Evolutionary conservation across 441 rosid species (phyloP).

Genomic region (Cnidoscolus chayamansa): DNA sequence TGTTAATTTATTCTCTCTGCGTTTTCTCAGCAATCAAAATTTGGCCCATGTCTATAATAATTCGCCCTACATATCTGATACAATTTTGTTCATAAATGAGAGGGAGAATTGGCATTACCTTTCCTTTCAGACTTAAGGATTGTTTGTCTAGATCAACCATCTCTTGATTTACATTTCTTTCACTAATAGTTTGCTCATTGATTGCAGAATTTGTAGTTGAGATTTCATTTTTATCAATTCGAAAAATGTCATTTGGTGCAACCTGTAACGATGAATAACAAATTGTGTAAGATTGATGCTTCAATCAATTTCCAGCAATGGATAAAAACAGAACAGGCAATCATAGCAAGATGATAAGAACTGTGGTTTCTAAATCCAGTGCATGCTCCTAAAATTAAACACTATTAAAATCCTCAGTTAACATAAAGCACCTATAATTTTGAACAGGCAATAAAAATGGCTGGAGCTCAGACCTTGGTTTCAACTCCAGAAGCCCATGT

Average conservation of each 20-base stretch:
- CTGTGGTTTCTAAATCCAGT: not conserved
- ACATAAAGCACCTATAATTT: not conserved
- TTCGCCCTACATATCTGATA: not conserved
- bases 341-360: not conserved
- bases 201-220: constrained; percentile 34
- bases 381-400: not conserved
- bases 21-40: not conserved
- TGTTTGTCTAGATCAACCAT: constrained; percentile 33
- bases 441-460: not conserved
- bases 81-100: not conserved
- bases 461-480: constrained; percentile 49
- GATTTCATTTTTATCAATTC: constrained; percentile 58
- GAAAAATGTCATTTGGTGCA: constrained; percentile 64
- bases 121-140: constrained; percentile 37
- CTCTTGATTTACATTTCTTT: constrained; percentile 45
- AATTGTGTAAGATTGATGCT: constrained; percentile 10
- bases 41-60: too few relatives aligned
- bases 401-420: not conserved
- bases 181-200: constrained; percentile 46
- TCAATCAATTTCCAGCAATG: not conserved
- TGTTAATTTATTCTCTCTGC: not conserved
- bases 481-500: constrained; percentile 71
- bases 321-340: constrained; percentile 6
- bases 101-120: constrained; percentile 42
- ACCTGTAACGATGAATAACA: constrained; percentile 50